Conservation (phyloP, 2,329 filamentous ascomycete genomes). For the Colletotrichum sp. region DNA sequence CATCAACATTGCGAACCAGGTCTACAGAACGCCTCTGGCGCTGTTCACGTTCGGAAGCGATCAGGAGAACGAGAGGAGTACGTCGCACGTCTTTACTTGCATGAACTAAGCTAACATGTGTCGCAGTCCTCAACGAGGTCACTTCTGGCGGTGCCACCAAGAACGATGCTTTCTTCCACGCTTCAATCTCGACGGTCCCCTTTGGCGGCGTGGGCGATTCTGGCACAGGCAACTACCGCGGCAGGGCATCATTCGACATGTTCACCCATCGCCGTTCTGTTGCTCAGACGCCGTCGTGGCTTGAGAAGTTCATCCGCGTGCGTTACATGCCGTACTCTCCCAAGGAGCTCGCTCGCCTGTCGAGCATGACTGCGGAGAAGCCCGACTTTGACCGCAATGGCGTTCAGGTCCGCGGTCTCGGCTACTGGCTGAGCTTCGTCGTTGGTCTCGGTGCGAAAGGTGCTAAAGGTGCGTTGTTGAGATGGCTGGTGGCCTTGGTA, state of each 20-base stretch:
- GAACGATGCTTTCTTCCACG: conserved; percentile 63
- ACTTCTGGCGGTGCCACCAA: conserved; percentile 72
- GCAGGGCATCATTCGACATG: conserved; percentile 73
- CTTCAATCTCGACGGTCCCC: conserved; percentile 70
- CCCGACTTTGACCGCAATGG: conserved; percentile 70
- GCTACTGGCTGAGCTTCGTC: conserved; percentile 60
- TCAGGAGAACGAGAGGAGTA: conserved; percentile 76
- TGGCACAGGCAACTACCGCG: conserved; percentile 79
- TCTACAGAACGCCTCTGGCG: conserved; percentile 83
- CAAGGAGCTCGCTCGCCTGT: conserved; percentile 48
- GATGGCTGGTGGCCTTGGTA: conserved; percentile 54
- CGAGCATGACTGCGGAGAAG: conserved; percentile 45
- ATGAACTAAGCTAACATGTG: not conserved
- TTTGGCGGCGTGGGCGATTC: conserved; percentile 87
- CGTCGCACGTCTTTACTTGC: conserved; percentile 25
- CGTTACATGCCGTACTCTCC: conserved; percentile 69
- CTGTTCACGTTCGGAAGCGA: conserved; percentile 87
- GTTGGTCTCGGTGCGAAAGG: conserved; percentile 56
- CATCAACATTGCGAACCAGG: conserved; percentile 78
- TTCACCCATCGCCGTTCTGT: conserved; percentile 67
- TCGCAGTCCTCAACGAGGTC: conserved; percentile 62
- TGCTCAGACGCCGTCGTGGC: conserved; percentile 69
- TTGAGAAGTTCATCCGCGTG: conserved; percentile 69
- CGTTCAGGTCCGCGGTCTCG: conserved; percentile 51
- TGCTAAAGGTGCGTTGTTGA: conserved; percentile 53